phyloP scores from a whole-genome alignment of 495 filamentous ascomycete species.

The Pseudoneurospora amorphoporcata region DNA sequence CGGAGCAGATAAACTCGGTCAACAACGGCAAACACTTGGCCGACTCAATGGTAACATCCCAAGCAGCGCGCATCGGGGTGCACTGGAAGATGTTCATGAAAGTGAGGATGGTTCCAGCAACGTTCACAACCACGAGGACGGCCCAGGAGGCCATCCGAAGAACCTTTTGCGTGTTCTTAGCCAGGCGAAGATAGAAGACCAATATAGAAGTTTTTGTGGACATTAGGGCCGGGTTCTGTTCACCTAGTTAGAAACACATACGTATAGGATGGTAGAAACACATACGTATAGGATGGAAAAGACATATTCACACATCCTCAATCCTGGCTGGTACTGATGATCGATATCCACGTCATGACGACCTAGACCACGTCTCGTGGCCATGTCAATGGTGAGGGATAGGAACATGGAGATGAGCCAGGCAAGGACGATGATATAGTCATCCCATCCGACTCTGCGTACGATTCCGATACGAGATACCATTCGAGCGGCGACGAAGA shows the following conservation, averaged over 20 bases:
- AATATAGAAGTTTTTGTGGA: constrained; percentile 86
- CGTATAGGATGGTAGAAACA: constrained; percentile 60
- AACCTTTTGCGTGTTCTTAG: constrained; percentile 57
- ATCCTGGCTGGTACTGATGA: constrained; percentile 26
- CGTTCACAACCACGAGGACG: constrained; percentile 63
- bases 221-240: constrained; percentile 87
- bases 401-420: constrained; percentile 77
- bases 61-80: constrained; percentile 56
- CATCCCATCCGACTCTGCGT: constrained; percentile 57
- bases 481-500: constrained; percentile 65
- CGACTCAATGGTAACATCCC: constrained; percentile 29
- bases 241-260: constrained; percentile 43
- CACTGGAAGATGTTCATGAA: constrained; percentile 88
- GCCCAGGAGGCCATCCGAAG: constrained; percentile 61
- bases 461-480: constrained; percentile 65
- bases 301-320: constrained; percentile 65
- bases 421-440: constrained; percentile 75
- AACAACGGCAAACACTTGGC: constrained; percentile 62
- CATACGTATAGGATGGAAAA: constrained; percentile 78
- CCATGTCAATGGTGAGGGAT: constrained; percentile 65
- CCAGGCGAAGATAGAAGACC: constrained; percentile 73
- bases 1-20: constrained; percentile 72
- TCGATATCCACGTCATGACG: constrained; percentile 60
- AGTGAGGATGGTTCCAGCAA: constrained; percentile 67
- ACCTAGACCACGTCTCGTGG: constrained; percentile 60